Base-by-base conservation (phyloP, 1,284 basidiomycete species). In the Ceratobasidium sp. region DNA sequence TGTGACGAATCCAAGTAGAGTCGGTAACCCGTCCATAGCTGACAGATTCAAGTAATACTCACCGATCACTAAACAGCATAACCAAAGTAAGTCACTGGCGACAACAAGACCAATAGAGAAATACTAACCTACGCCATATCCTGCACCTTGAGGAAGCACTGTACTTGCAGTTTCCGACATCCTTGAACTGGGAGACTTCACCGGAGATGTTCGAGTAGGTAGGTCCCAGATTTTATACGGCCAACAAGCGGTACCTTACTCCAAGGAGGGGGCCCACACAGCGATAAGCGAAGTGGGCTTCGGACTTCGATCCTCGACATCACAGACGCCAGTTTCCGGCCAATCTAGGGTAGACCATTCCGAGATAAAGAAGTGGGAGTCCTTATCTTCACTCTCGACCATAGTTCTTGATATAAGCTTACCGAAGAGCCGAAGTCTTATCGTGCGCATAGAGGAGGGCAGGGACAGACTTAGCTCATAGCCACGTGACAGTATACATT, bases 101-200 rank as follows among this genome's bases (percentile, higher is more conserved):
- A 11, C 36, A 41, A 41, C 11, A 41, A 41, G 36, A 41, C 11
- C 6, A 41, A 11, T 41, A 11, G 36, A 19, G 41, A 29, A 64
- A 19, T 2, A 85, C 91, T 81, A 80, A 93, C 93, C 93, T 74
- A 96, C 92, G 59, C 93, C 94, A 86, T 95, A 96, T 48, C 92
- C 92, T 14, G 90, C 92, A 41, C 89, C 91, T 82, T 83, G 83
- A 19, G 82, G 82, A 2, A 84, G 78, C 53, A 83, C 78, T 19
- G 79, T 77, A 31, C 74, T 60, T 24, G 74, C 69, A 47, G 48
- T 69, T 24, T 72, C 60, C 29, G 74, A 77, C 76, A 77, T 78
- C 71, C 45, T 48, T 22, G 15, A 33, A 33, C 48, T 71, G 15
- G 41, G 53, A 71, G 66, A 24, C 22, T 57, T 41, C 15, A 57